Conservation (phyloP, 2,329 filamentous ascomycete genomes). For the Alternaria consortialis region DNA sequence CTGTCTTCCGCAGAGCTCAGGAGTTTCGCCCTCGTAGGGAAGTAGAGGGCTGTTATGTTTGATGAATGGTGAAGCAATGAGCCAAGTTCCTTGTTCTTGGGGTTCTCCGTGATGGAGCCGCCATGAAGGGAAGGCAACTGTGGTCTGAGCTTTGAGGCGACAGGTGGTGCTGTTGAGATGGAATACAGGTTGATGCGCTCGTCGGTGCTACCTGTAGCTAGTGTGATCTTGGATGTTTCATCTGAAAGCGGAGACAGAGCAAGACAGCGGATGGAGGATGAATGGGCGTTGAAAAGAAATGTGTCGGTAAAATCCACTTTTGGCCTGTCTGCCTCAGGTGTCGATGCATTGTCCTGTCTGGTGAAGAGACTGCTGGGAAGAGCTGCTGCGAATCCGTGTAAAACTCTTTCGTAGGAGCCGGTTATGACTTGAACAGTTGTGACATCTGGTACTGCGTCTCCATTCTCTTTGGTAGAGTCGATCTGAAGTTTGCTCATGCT, state of each 20-base stretch:
- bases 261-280: slow-evolving; percentile 87
- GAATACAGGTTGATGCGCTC: slow-evolving; percentile 96
- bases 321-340: slow-evolving; percentile 32
- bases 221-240: slow-evolving; percentile 81
- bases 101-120: slow-evolving; percentile 81
- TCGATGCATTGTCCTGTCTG: slow-evolving; percentile 33
- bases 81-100: slow-evolving; percentile 87
- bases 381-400: slow-evolving; percentile 88
- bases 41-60: slow-evolving; percentile 79
- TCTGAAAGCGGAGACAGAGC: slow-evolving; percentile 77
- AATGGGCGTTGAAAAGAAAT: slow-evolving; percentile 94
- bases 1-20: slow-evolving; percentile 91
- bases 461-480: slow-evolving; percentile 14
- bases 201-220: slow-evolving; percentile 92
- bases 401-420: slow-evolving; percentile 90
- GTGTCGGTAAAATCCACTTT: slow-evolving; percentile 81
- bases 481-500: slow-evolving; percentile 27
- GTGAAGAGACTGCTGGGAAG: slow-evolving; percentile 57
- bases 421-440: slow-evolving; percentile 83
- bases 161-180: slow-evolving; percentile 67
- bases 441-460: slow-evolving; percentile 14
- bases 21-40: slow-evolving; percentile 87
- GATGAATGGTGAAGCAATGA: slow-evolving; percentile 86
- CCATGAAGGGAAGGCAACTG: slow-evolving; percentile 73
- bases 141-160: slow-evolving; percentile 66